Evolutionary conservation across 78 protist species (phyloP).

Genomic region (Dictyostelium firmibasis): DNA sequence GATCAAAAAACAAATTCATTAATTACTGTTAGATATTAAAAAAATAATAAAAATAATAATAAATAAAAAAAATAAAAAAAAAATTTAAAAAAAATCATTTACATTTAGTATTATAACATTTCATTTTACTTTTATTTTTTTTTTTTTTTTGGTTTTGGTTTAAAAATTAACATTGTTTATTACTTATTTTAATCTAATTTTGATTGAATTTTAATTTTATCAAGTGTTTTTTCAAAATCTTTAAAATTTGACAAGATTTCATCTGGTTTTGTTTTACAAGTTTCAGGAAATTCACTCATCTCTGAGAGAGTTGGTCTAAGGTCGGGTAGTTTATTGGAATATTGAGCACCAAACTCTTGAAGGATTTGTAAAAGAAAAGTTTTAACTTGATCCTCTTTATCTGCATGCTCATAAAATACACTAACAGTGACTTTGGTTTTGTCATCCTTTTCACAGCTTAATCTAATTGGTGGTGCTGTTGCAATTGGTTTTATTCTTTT

Average conservation of each 20-base stretch:
- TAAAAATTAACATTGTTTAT: too few species aligned
- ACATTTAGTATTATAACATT: not conserved
- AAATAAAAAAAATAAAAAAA: not conserved
- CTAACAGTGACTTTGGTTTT: slow-evolving; percentile 40
- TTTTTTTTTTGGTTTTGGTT: not conserved
- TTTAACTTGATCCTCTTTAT: slow-evolving; percentile 42
- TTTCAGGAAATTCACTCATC: slow-evolving; percentile 79
- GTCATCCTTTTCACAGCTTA: slow-evolving; percentile 62
- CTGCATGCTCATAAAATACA: slow-evolving; percentile 54
- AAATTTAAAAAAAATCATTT: not conserved
- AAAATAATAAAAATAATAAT: not conserved
- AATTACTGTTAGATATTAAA: slow-evolving; percentile 37
- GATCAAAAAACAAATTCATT: slow-evolving; percentile 6
- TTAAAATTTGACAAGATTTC: slow-evolving; percentile 55
- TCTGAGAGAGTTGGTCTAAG: slow-evolving; percentile 48
- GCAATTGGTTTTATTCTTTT: slow-evolving; percentile 41
- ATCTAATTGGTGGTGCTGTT: slow-evolving; percentile 64
- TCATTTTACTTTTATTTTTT: not conserved
- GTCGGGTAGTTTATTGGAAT: not conserved
- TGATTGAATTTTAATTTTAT: slow-evolving; percentile 14
- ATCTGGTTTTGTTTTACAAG: slow-evolving; percentile 70
- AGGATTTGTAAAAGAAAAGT: slow-evolving; percentile 16
- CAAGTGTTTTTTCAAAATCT: slow-evolving; percentile 49
- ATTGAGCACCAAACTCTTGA: slow-evolving; percentile 29
- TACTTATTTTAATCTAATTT: not conserved